phyloP scores from a whole-genome alignment of 805 yeast species.

The Komagataella kurtzmanii region DNA sequence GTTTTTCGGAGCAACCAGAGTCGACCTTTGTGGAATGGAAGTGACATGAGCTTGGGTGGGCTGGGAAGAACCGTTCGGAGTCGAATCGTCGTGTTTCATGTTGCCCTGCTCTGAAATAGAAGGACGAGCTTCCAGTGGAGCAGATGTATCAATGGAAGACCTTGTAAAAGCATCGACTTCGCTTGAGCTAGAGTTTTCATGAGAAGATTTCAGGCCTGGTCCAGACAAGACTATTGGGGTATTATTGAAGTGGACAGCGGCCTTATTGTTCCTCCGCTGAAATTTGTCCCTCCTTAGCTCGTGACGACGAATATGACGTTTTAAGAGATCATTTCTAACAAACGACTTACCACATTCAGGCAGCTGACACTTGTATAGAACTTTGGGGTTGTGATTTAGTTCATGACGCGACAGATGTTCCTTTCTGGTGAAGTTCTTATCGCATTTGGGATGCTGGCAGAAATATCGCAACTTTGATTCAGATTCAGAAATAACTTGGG shows the following conservation, averaged over 20 bases:
- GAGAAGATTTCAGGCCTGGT: neutral
- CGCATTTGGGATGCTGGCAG: slow-evolving; percentile 36
- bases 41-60: neutral
- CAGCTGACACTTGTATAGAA: slow-evolving; percentile 37
- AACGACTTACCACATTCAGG: slow-evolving; percentile 43
- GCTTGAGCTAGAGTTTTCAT: neutral
- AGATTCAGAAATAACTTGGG: neutral
- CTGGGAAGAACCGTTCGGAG: neutral
- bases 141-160: neutral
- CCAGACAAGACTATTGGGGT: neutral
- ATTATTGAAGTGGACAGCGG: neutral
- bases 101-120: neutral
- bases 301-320: slow-evolving; percentile 31
- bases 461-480: neutral
- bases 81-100: neutral
- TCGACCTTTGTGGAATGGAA: neutral
- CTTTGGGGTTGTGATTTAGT: slow-evolving; percentile 43
- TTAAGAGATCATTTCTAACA: slow-evolving; percentile 44
- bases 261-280: neutral
- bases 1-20: neutral
- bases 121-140: neutral
- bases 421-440: slow-evolving; percentile 41
- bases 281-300: slow-evolving; percentile 7
- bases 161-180: neutral
- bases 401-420: slow-evolving; percentile 57